Evolutionary conservation across 331 rosid species (phyloP).

Genomic region (Quercus phellos): DNA sequence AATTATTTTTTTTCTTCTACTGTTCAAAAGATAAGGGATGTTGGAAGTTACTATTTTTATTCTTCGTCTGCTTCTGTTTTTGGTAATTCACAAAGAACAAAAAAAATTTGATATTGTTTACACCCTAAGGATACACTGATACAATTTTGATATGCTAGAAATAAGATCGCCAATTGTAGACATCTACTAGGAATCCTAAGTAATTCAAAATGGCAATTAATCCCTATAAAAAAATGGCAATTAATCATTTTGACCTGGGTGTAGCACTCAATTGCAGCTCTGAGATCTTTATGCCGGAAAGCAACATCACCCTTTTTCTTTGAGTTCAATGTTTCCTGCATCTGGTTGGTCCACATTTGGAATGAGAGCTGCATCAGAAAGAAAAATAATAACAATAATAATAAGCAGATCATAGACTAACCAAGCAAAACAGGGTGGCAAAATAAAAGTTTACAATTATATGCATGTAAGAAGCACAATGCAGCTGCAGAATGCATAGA

Average conservation of each 20-base stretch:
- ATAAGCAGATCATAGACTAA: constrained; percentile 19
- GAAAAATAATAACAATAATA: background rate
- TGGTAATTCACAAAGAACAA: background rate
- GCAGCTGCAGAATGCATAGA: background rate
- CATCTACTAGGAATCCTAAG: background rate
- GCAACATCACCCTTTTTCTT: constrained; percentile 88
- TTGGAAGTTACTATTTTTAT: background rate
- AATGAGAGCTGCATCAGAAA: constrained; percentile 67
- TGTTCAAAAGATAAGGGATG: background rate
- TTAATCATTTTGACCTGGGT: constrained; percentile 49
- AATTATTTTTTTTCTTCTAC: background rate
- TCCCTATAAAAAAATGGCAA: no score
- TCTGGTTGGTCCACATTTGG: constrained; percentile 96
- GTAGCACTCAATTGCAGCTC: constrained; percentile 68
- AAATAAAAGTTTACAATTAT: background rate
- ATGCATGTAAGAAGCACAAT: constrained; percentile 5
- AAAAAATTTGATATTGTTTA: background rate
- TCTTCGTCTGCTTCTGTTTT: background rate
- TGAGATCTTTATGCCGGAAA: constrained; percentile 69
- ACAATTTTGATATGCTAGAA: background rate
- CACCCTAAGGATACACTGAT: background rate
- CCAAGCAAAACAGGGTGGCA: background rate
- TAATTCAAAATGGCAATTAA: background rate
- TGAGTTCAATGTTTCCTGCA: constrained; percentile 79
- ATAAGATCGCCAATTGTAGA: constrained; percentile 8